A percentile compares a stretch with the other conserved stretches of the same genome.
Conservation (phyloP, 768 basidiomycete genomes). For the Suillus lakei region DNA sequence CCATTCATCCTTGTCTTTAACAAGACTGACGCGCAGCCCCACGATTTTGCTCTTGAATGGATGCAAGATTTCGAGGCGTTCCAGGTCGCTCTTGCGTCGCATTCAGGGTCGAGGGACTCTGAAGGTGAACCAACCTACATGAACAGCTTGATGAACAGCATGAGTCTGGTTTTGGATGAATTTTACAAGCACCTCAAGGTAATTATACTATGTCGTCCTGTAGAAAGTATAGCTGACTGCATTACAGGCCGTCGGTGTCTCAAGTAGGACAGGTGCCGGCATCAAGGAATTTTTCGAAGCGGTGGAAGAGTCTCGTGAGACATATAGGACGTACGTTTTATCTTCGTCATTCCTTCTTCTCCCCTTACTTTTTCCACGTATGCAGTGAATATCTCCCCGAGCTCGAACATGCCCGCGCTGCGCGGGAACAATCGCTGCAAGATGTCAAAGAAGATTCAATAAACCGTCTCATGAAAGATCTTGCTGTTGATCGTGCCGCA, state of each 20-base stretch:
- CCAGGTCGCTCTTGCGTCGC: slow-evolving; percentile 81
- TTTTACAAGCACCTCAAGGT: slow-evolving; percentile 97
- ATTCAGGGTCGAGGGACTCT: slow-evolving; percentile 66
- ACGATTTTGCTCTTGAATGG: slow-evolving; percentile 95
- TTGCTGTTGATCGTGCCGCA: slow-evolving; percentile 69
- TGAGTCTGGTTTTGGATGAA: slow-evolving; percentile 97
- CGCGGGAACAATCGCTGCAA: slow-evolving; percentile 66
- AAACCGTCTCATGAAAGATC: slow-evolving; percentile 77
- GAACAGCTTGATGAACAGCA: slow-evolving; percentile 98
- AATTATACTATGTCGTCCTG: slow-evolving; percentile 19
- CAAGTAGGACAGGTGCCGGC: slow-evolving; percentile 94
- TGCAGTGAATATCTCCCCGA: slow-evolving; percentile 91
- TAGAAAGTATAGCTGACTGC: neutral
- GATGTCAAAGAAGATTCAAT: slow-evolving; percentile 78
- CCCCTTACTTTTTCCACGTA: neutral
- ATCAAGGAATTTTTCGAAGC: slow-evolving; percentile 91
- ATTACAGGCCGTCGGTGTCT: slow-evolving; percentile 88
- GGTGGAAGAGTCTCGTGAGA: slow-evolving; percentile 83
- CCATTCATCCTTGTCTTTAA: slow-evolving; percentile 99
- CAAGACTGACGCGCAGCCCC: slow-evolving; percentile 92
- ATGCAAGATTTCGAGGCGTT: slow-evolving; percentile 98
- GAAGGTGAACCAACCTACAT: slow-evolving; percentile 96
- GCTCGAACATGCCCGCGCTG: slow-evolving; percentile 69
- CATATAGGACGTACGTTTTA: slow-evolving; percentile 80
- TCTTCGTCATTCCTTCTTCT: neutral